These are phyloP conservation scores for Blastobotrys buckinghamii DNA, from an alignment of 1,139 yeast species.

Conservation along the genomic window DNA sequence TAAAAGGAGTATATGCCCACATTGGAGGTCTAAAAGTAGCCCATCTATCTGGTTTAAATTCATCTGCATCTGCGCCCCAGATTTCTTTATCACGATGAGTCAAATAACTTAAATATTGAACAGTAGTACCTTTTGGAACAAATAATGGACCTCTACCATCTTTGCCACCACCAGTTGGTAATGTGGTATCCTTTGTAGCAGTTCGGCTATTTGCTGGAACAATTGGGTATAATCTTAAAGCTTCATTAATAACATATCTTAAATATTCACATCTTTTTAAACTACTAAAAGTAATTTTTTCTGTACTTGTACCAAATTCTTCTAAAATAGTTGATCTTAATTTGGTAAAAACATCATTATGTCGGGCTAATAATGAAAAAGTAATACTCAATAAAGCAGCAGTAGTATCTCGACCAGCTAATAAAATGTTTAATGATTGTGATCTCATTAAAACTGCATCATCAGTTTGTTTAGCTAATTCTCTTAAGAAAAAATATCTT, in stretches of 20 bases:
- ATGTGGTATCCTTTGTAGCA: constrained; percentile 35
- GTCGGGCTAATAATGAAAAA: constrained; percentile 43
- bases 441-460: constrained; percentile 44
- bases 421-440: constrained; percentile 44
- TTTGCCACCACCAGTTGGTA: constrained; percentile 36
- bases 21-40: constrained; percentile 18
- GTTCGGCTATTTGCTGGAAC: constrained; percentile 51
- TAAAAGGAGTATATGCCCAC: constrained; percentile 40
- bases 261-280: constrained; percentile 47
- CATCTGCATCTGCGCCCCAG: constrained; percentile 47
- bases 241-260: constrained; percentile 46
- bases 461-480: constrained; percentile 45
- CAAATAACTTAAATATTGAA: constrained; percentile 40
- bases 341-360: constrained; percentile 35
- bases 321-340: constrained; percentile 25
- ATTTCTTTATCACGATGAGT: constrained; percentile 41
- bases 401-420: constrained; percentile 52
- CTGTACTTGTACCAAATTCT: constrained; percentile 26
- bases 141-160: constrained; percentile 41
- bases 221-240: constrained; percentile 49
- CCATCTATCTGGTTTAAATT: constrained; percentile 52
- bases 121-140: constrained; percentile 44
- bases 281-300: constrained; percentile 40
- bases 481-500: constrained; percentile 32
- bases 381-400: constrained; percentile 44